Conservation (phyloP, 495 filamentous ascomycete species). For the Penicillium angulare region DNA sequence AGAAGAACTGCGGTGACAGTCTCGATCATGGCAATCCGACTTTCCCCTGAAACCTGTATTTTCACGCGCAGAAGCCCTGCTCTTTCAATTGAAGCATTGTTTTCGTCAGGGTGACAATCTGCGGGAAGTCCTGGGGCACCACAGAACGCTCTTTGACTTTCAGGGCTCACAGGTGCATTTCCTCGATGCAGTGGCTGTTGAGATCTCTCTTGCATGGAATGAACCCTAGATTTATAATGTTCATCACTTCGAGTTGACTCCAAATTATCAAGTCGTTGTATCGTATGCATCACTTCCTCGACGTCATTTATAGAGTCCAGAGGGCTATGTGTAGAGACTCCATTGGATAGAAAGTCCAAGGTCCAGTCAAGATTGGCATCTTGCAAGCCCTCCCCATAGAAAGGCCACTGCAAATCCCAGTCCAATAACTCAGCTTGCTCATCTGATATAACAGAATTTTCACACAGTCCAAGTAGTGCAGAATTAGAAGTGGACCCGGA, state of each 20-base stretch:
- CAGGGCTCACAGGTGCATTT: neutral
- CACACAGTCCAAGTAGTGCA: neutral
- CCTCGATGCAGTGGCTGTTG: neutral
- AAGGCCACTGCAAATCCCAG: constrained; percentile 2
- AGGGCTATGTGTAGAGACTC: constrained; percentile 1
- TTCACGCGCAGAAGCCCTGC: neutral
- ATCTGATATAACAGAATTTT: neutral
- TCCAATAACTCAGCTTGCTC: neutral
- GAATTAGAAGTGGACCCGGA: too few relatives aligned
- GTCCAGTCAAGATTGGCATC: constrained; percentile 7
- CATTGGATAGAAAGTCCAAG: constrained; percentile 4
- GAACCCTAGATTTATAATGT: neutral
- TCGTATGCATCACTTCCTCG: neutral
- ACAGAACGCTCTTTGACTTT: neutral
- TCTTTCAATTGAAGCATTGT: neutral
- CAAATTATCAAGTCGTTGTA: neutral
- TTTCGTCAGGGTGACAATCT: neutral
- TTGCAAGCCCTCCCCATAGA: constrained; percentile 4
- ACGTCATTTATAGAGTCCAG: neutral
- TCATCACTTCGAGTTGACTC: neutral
- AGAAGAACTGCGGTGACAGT: neutral
- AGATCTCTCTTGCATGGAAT: neutral
- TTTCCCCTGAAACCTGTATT: neutral
- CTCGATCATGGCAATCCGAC: neutral
- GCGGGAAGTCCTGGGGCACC: neutral